phyloP scores from a whole-genome alignment of 495 filamentous ascomycete genomes.

The Jackrogersella multiformis region DNA sequence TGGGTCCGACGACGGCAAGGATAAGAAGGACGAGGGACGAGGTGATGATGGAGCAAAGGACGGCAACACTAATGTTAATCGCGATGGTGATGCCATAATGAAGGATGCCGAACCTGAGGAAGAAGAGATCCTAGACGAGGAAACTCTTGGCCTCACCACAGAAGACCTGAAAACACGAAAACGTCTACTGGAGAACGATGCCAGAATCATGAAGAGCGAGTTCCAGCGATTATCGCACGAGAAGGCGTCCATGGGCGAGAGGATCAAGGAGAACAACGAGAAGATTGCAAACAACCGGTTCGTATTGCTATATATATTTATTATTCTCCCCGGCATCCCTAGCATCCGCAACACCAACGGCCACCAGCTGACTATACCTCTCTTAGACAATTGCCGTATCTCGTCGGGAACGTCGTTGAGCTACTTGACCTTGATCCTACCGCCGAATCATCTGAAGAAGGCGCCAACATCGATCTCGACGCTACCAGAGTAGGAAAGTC shows the following conservation, averaged over 20 bases:
- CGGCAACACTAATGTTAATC: slow-evolving; percentile 64
- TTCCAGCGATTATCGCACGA: slow-evolving; percentile 93
- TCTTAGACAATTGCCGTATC: slow-evolving; percentile 91
- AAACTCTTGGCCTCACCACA: slow-evolving; percentile 90
- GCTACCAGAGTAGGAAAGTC: slow-evolving; percentile 97
- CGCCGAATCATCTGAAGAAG: slow-evolving; percentile 94
- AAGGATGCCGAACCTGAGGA: slow-evolving; percentile 76
- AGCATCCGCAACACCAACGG: background rate
- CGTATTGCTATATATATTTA: slow-evolving; percentile 32
- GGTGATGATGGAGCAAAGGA: slow-evolving; percentile 72
- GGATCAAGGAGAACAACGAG: slow-evolving; percentile 98
- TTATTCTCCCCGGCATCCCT: background rate
- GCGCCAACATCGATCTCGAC: slow-evolving; percentile 97
- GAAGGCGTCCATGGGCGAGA: slow-evolving; percentile 92
- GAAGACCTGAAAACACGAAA: slow-evolving; percentile 88
- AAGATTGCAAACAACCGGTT: slow-evolving; percentile 99
- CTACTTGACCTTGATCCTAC: slow-evolving; percentile 96
- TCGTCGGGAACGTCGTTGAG: slow-evolving; percentile 98
- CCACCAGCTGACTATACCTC: slow-evolving; percentile 30
- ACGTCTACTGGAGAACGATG: slow-evolving; percentile 94
- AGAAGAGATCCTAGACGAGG: slow-evolving; percentile 85
- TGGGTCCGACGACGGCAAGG: slow-evolving; percentile 67
- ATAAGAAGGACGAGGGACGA: slow-evolving; percentile 76
- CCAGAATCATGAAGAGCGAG: slow-evolving; percentile 98
- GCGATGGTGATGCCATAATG: slow-evolving; percentile 88